Base-by-base conservation (phyloP, 805 yeast genomes). In the Ogataea corticis region DNA sequence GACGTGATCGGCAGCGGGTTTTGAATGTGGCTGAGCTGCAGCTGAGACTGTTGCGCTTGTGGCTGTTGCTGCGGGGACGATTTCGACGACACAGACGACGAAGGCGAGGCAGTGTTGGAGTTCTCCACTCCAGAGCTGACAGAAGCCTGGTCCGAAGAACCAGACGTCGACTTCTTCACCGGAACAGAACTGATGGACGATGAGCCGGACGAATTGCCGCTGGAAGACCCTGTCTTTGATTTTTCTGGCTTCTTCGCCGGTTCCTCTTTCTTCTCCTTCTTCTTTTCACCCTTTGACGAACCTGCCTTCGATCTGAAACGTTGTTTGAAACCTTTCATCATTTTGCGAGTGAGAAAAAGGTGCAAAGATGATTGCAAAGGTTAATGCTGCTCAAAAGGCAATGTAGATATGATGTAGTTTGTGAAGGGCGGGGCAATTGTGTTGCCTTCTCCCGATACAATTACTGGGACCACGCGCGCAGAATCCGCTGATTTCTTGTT, bases 251-350 rank as follows among this genome's bases (percentile, higher is more conserved):
- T 61, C 30, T 59, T 63, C 11, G 43, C 23, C 6, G 49, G 17
- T 33, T 61, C 62, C 33, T 69, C 71, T 44, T 65, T 66, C 39
- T 67, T 62, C 51, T 73, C 66, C 41, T 75, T 72, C 61, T 75
- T 71, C 48, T 73, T 70, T 44, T 68, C 70, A 27, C 60, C 62
- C 43, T 60, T 59, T 30, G 56, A 58, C 42, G 52, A 62, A 39
- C 62, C 61, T 62, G 62, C 56, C 55, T 64, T 72, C 37, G 75
- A 64, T 46, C 67, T 62, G 43, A 73, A 73, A 59, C 80, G 70
- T 59, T 82, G 85, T 59, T 81, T 82, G 65, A 82, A 82, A 23
- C 87, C 87, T 68, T 81, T 82, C 87, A 82, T 82, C 88, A 82
- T 82, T 58, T 72, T 79, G 44, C n/a, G 2, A 14, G 19, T 7